A percentile compares a stretch with the other conserved stretches of the same genome.
phyloP scores from a whole-genome alignment of 345 rosid species.

The Hibiscus trionum region DNA sequence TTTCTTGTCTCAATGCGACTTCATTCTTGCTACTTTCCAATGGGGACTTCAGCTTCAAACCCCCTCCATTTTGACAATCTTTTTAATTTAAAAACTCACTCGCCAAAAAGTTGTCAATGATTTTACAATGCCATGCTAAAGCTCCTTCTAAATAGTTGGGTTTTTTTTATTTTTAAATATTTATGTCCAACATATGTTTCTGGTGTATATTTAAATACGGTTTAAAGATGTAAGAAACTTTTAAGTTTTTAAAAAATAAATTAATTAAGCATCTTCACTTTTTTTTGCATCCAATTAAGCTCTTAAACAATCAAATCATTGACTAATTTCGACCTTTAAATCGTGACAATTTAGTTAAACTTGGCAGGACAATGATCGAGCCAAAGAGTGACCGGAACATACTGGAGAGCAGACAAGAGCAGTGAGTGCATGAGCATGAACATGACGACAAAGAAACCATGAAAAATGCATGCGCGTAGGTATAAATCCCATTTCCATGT shows the following conservation, averaged over 20 bases:
- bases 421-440: neutral
- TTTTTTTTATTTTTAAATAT: too few species aligned
- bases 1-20: neutral
- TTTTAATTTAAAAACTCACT: neutral
- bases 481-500: conserved; percentile 28
- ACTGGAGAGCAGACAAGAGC: neutral
- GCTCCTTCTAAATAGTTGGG: neutral
- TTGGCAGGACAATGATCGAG: neutral
- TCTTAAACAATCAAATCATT: too few species aligned
- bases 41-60: neutral
- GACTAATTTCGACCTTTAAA: too few species aligned
- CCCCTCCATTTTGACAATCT: neutral
- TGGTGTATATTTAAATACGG: too few species aligned
- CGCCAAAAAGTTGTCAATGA: neutral
- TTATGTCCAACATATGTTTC: too few species aligned
- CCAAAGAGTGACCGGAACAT: neutral
- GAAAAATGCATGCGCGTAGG: conserved; percentile 45
- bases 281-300: too few species aligned
- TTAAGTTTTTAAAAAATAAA: too few species aligned
- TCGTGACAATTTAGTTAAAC: too few species aligned
- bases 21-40: neutral
- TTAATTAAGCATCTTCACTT: too few species aligned
- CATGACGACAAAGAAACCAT: conserved; percentile 1
- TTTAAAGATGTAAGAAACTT: too few species aligned
- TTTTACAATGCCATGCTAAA: neutral